Base-by-base conservation (phyloP, 2,329 filamentous ascomycete genomes). In the Penicillium sp. region DNA sequence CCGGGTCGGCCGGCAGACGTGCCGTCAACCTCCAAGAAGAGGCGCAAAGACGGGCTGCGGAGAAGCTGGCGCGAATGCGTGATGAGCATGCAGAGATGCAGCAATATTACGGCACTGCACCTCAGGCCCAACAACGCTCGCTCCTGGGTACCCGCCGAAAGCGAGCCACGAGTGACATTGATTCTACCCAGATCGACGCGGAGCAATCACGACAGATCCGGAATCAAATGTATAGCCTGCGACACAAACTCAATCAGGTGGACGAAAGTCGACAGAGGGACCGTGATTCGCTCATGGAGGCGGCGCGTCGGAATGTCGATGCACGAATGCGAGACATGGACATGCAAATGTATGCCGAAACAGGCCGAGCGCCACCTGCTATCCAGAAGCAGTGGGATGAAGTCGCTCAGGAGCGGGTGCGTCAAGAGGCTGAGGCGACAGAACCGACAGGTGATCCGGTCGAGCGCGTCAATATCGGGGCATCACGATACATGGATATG, bases 301-400 rank as follows among this genome's bases (percentile, higher is more conserved):
- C 83, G 3, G 91, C 91, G 1, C 86, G 90, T 62, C 83, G 86
- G 39, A 95, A 95, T 56, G 91, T 96, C n/a, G 82, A 84, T 55
- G 83, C 83, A 18, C 82, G 81, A 37, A 79, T 96, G 56, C 82
- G 86, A 51, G 80, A 79, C 36, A 90, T 96, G 76, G 91, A 97
- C 51, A 82, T 90, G 65, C 84, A 83, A 60, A 80, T 95, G 9
- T 88, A 84, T 56, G 76, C 80, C 11, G 80, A 91, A 45, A 91
- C 86, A 1, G 89, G 89, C 48, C 84, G 85, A 63, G 77, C 86
- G 27, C 81, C 82, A 0, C 81, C 85, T 9, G 78, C 82, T 1
- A 80, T 85, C 60, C 73, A 85, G 57, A 83, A 80, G 26, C 82
- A 90, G 45, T 94, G 89, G 88, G 88, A 94, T 58, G 71, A 81